phyloP scores from a whole-genome alignment of 2,329 filamentous ascomycete species.

The Mycogone perniciosa region DNA sequence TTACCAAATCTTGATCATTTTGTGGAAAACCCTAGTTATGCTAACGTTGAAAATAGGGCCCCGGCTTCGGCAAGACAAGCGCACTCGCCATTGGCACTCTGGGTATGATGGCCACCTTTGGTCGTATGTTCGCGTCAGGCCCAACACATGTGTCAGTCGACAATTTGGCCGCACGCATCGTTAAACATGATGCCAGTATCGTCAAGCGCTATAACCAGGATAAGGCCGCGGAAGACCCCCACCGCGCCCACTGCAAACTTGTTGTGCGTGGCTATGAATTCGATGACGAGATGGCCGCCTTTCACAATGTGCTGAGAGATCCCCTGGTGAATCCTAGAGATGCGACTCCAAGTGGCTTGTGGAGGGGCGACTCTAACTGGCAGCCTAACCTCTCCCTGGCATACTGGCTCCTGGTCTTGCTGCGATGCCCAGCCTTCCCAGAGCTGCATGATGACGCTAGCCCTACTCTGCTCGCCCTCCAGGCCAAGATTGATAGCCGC shows the following conservation, averaged over 20 bases:
- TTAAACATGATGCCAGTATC: not conserved
- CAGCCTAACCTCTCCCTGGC: slow-evolving; percentile 9
- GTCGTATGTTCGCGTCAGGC: slow-evolving; percentile 7
- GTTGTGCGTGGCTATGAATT: not conserved
- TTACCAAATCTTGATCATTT: no score
- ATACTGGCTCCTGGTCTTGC: slow-evolving; percentile 14
- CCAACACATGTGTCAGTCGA: slow-evolving; percentile 4
- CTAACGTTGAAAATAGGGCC: slow-evolving; percentile 6
- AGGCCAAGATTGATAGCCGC: not conserved
- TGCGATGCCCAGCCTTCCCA: slow-evolving; percentile 5
- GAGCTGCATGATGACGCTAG: slow-evolving; percentile 3
- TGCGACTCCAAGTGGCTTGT: not conserved
- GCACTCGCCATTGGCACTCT: slow-evolving; percentile 2
- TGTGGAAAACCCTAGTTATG: no score
- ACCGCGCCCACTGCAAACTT: not conserved
- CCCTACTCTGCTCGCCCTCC: slow-evolving; percentile 2
- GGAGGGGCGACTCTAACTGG: slow-evolving; percentile 8
- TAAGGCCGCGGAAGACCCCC: no score
- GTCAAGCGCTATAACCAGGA: not conserved
- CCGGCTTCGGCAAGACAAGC: slow-evolving; percentile 16
- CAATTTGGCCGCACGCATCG: slow-evolving; percentile 7
- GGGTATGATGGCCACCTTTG: slow-evolving; percentile 9
- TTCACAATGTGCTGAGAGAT: not conserved
- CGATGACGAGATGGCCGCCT: slow-evolving; percentile 1
- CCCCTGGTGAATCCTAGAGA: not conserved